Conservation (phyloP, 805 yeast genomes). For the Pichia occidentalis region DNA sequence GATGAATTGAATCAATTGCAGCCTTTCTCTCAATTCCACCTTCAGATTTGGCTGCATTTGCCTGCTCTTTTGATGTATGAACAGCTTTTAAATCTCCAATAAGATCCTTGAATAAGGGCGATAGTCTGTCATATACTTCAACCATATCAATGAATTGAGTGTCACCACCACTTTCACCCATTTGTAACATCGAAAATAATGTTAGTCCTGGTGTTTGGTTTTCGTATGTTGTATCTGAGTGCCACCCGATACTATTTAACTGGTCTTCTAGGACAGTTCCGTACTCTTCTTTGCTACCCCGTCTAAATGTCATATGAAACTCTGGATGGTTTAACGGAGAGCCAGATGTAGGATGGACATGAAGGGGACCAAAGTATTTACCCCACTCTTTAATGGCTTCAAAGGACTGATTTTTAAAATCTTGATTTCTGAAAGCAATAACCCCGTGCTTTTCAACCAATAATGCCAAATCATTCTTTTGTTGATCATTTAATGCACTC, state of each 20-base stretch:
- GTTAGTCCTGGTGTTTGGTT: conserved; percentile 69
- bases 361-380: conserved; percentile 61
- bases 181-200: conserved; percentile 54
- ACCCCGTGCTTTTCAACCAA: conserved; percentile 65
- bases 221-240: conserved; percentile 71
- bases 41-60: conserved; percentile 41
- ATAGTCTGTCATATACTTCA: conserved; percentile 67
- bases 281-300: conserved; percentile 35
- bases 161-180: conserved; percentile 65
- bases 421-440: conserved; percentile 59
- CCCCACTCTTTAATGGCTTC: conserved; percentile 46
- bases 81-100: conserved; percentile 57
- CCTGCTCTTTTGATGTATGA: conserved; percentile 70
- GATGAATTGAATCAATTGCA: conserved; percentile 58
- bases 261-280: conserved; percentile 31
- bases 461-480: conserved; percentile 63
- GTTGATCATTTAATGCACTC: conserved; percentile 43
- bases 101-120: conserved; percentile 55
- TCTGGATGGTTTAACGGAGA: conserved; percentile 55
- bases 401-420: conserved; percentile 51
- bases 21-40: conserved; percentile 66
- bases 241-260: conserved; percentile 47
- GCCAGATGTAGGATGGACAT: conserved; percentile 71
- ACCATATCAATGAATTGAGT: conserved; percentile 68
- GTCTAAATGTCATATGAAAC: conserved; percentile 55